Percentiles rank a stretch among this genome's conserved stretches.
Evolutionary conservation across 176 grass and related monocot species (phyloP).

Genomic region (bread wheat (Triticum aestivum)): DNA sequence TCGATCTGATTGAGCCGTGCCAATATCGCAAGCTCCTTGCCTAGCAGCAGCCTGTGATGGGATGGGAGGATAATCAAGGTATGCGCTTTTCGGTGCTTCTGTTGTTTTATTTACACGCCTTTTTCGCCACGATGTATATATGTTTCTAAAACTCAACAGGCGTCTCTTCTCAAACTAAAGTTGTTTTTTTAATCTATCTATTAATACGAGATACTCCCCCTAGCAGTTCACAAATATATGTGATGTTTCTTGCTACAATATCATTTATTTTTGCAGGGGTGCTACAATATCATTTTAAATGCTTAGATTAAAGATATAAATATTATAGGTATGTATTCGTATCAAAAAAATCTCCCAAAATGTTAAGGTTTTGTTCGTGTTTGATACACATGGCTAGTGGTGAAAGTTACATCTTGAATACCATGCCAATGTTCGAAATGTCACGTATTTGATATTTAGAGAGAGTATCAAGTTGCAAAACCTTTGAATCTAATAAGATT

Average conservation of each 20-base stretch:
- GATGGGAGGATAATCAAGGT: constrained; percentile 16
- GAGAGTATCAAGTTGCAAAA: too few species aligned
- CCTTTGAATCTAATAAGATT: too few species aligned
- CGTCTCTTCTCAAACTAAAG: background rate
- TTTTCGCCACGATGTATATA: background rate
- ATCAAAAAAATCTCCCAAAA: too few species aligned
- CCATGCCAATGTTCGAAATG: too few species aligned
- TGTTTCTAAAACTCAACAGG: too few species aligned
- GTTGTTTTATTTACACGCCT: background rate
- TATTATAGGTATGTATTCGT: background rate
- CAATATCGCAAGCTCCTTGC: constrained; percentile 70
- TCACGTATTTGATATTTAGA: too few species aligned
- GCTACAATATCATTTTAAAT: background rate
- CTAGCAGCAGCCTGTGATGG: background rate
- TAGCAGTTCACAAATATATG: background rate
- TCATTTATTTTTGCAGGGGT: too few species aligned
- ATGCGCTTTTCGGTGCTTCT: background rate
- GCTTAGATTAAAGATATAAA: background rate
- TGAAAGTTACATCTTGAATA: too few species aligned
- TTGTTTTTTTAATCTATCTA: background rate
- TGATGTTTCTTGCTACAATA: background rate
- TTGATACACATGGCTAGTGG: too few species aligned
- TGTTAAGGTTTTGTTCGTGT: too few species aligned
- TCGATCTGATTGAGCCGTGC: constrained; percentile 71
- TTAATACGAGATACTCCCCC: too few species aligned